Base-by-base conservation (phyloP, 2,329 filamentous ascomycete genomes). In the Exophiala bonariae region DNA sequence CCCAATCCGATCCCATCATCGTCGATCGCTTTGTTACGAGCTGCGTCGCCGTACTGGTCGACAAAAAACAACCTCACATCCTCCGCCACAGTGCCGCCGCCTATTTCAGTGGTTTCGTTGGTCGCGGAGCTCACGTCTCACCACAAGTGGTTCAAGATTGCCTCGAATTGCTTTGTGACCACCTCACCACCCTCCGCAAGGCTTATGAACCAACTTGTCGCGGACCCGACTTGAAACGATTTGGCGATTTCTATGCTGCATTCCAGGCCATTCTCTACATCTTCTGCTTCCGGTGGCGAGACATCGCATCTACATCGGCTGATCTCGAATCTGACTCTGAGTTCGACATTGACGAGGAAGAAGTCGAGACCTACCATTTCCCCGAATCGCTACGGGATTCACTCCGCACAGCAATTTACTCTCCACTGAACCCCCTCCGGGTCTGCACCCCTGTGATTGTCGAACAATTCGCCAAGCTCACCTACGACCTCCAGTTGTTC, bases 271-370 rank as follows among this genome's bases (percentile, higher is more conserved):
- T 95, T 2, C 79, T 96, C 18, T 96, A 96, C 72, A 92, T 95
- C 49, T 96, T 95, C 70, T 99, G 93, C 74, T 99, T 99, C 75
- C 85, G 93, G 45, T 99, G 93, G 93, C 86, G 89, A 52, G 92
- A 97, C 62, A 76, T 99, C 37, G 86, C 80, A 2, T 79, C 78
- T 3, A 31, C 51, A 11, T 43, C 33, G 18, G 56, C 51, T 9
- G 47, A 48, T 14, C 74, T 80, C 3, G 79, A 85, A 11, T 70
- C 78, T 18, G 72, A 75, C 34, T 77, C 81, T 49, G 77, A 83
- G 13, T 69, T 75, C 36, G 69, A 70, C 38, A 67, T 75, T n/a
- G 71, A 78, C 33, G 77, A 81, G 34, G 70, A 77, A 8, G 73
- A 81, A 28, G 50, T 83, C 2, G 82, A 86, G 56, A 87, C 95